These are phyloP conservation scores for Prototheca wickerhamii DNA, from an alignment of 163 green algal species.

Conservation along the genomic window DNA sequence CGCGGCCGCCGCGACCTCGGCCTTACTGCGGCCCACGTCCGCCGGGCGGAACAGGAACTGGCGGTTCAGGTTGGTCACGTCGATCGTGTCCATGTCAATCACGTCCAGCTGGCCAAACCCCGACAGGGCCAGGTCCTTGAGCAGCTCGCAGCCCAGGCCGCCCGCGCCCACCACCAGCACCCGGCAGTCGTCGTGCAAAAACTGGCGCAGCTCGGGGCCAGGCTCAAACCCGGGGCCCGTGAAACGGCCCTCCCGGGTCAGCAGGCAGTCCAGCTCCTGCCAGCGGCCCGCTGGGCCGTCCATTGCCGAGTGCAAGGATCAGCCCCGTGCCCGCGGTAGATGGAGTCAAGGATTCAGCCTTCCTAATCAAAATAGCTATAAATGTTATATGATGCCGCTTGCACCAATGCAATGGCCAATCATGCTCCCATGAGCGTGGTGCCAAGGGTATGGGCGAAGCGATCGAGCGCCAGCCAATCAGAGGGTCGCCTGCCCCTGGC, in stretches of 20 bases:
- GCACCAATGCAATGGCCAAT: no score
- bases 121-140: constrained; percentile 88
- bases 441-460: no score
- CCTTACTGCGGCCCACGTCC: constrained; percentile 93
- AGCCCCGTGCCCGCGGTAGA: no score
- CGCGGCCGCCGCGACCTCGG: constrained; percentile 73
- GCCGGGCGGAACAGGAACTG: constrained; percentile 96
- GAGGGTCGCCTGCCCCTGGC: no score
- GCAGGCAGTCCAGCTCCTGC: constrained; percentile 40
- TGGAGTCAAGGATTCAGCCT: no score
- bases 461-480: no score
- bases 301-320: no score
- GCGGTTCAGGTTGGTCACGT: constrained; percentile 97
- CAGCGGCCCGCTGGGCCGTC: background rate
- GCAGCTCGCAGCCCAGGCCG: constrained; percentile 94
- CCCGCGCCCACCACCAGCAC: constrained; percentile 93
- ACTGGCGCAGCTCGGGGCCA: constrained; percentile 57
- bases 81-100: constrained; percentile 99
- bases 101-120: constrained; percentile 97
- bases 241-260: constrained; percentile 64
- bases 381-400: no score
- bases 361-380: no score
- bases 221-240: constrained; percentile 83
- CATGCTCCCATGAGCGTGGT: no score
- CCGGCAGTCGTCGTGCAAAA: constrained; percentile 59